Percentiles rank a stretch among this genome's conserved stretches.
Evolutionary conservation across 805 yeast genomes (phyloP).

Genomic region (Nakazawaea ishiwadae): DNA sequence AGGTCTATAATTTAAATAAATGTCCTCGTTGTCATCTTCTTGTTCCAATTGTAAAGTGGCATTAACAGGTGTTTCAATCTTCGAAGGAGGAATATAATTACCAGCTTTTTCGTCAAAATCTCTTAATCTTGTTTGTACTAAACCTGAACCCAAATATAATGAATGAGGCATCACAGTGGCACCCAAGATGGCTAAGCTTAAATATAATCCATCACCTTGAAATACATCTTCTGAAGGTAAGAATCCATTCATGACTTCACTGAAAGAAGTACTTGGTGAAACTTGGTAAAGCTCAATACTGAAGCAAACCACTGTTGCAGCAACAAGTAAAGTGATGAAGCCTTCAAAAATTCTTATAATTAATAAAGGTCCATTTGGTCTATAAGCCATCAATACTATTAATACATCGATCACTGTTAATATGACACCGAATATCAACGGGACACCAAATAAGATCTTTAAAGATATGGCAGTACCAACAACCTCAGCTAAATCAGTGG

Average conservation of each 20-base stretch:
- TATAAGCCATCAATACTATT: constrained; percentile 71
- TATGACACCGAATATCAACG: constrained; percentile 69
- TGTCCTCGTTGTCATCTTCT: constrained; percentile 27
- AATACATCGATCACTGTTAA: constrained; percentile 81
- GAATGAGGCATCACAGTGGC: constrained; percentile 97
- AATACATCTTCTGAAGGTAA: constrained; percentile 59
- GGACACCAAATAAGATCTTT: constrained; percentile 70
- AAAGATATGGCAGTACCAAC: constrained; percentile 89
- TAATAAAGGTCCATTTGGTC: constrained; percentile 69
- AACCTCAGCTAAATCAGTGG: constrained; percentile 92
- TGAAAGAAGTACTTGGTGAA: constrained; percentile 42
- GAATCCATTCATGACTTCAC: constrained; percentile 57
- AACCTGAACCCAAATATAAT: constrained; percentile 76
- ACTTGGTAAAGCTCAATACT: constrained; percentile 61
- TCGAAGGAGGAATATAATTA: constrained; percentile 11
- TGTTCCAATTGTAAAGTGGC: constrained; percentile 16
- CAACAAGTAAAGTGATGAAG: constrained; percentile 66
- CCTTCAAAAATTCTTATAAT: constrained; percentile 75
- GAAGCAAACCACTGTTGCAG: constrained; percentile 73
- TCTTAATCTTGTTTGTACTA: constrained; percentile 78
- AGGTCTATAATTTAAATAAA: constrained; percentile 55
- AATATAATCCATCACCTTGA: constrained; percentile 63
- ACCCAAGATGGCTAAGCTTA: constrained; percentile 81
- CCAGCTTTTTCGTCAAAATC: constrained; percentile 57
- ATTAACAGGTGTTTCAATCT: not conserved